phyloP scores from a whole-genome alignment of 2,329 filamentous ascomycete genomes.

The Epichloe baconii region DNA sequence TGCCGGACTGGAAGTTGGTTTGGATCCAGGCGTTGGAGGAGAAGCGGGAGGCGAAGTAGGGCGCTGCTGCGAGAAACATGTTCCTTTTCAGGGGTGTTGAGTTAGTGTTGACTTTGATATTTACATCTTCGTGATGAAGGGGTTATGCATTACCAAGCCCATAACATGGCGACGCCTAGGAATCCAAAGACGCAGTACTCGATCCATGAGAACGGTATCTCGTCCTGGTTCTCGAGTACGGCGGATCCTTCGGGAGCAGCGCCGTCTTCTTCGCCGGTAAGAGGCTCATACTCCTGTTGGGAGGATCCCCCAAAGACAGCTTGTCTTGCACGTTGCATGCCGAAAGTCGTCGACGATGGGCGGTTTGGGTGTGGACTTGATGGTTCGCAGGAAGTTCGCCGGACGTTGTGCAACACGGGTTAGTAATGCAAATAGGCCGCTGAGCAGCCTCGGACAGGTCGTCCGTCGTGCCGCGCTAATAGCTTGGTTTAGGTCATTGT shows the following conservation, averaged over 20 bases:
- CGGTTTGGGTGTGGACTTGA: neutral
- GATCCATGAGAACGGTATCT: constrained; percentile 61
- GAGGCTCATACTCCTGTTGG: constrained; percentile 20
- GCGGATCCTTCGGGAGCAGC: constrained; percentile 15
- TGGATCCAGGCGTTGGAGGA: constrained; percentile 55
- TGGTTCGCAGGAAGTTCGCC: too few relatives aligned
- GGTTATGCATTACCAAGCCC: constrained; percentile 68
- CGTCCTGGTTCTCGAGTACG: constrained; percentile 20
- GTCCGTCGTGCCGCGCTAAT: neutral
- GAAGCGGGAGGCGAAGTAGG: constrained; percentile 84
- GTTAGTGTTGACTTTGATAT: too few relatives aligned
- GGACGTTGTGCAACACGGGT: neutral
- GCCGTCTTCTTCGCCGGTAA: constrained; percentile 16
- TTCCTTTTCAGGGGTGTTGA: constrained; percentile 41
- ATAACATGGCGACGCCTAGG: constrained; percentile 86
- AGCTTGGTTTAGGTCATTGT: neutral
- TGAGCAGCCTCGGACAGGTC: too few relatives aligned
- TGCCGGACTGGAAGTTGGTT: constrained; percentile 77
- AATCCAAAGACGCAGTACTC: constrained; percentile 79
- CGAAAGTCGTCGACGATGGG: neutral
- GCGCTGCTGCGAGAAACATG: constrained; percentile 92
- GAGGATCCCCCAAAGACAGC: constrained; percentile 5
- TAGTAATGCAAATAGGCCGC: neutral
- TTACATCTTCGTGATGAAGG: neutral
- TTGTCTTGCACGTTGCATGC: constrained; percentile 17